Percentiles rank a stretch among this genome's conserved stretches.
phyloP scores from a whole-genome alignment of 2,329 filamentous ascomycete genomes.

The Pseudogymnoascus sp. region DNA sequence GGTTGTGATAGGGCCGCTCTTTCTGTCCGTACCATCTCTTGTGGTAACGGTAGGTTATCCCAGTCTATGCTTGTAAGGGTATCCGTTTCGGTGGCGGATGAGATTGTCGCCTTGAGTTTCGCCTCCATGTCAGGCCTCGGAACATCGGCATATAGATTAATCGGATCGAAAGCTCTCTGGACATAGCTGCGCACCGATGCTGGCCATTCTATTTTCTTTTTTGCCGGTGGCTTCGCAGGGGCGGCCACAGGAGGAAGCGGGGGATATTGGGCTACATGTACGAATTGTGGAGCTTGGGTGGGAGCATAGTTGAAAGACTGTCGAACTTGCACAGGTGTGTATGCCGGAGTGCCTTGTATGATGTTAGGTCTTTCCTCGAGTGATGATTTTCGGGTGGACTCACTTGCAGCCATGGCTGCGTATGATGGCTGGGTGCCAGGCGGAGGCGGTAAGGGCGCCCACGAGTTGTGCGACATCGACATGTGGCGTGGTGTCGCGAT shows the following conservation, averaged over 20 bases:
- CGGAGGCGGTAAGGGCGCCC: conserved; percentile 29
- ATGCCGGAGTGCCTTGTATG: conserved; percentile 32
- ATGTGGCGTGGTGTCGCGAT: conserved; percentile 4
- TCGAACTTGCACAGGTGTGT: conserved; percentile 37
- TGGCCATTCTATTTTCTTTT: conserved; percentile 68
- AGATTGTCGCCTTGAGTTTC: conserved; percentile 81
- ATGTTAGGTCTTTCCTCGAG: conserved; percentile 24
- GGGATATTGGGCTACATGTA: conserved; percentile 15
- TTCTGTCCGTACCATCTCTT: conserved; percentile 63
- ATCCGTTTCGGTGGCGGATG: conserved; percentile 65
- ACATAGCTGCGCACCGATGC: conserved; percentile 80
- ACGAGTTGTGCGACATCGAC: conserved; percentile 15
- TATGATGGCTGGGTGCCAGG: conserved; percentile 32
- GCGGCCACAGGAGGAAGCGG: conserved; percentile 23
- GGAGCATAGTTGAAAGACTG: conserved; percentile 27
- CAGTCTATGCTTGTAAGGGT: conserved; percentile 71
- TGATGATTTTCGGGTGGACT: conserved; percentile 14
- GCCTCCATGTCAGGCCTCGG: conserved; percentile 64
- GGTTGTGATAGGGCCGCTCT: conserved; percentile 48
- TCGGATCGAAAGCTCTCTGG: conserved; percentile 73
- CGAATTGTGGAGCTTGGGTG: conserved; percentile 28
- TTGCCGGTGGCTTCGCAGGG: conserved; percentile 34
- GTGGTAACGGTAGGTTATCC: conserved; percentile 74
- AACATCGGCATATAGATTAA: conserved; percentile 58
- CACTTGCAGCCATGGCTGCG: conserved; percentile 23